Conservation (phyloP, 257 asterid species). For the Rhazya stricta region DNA sequence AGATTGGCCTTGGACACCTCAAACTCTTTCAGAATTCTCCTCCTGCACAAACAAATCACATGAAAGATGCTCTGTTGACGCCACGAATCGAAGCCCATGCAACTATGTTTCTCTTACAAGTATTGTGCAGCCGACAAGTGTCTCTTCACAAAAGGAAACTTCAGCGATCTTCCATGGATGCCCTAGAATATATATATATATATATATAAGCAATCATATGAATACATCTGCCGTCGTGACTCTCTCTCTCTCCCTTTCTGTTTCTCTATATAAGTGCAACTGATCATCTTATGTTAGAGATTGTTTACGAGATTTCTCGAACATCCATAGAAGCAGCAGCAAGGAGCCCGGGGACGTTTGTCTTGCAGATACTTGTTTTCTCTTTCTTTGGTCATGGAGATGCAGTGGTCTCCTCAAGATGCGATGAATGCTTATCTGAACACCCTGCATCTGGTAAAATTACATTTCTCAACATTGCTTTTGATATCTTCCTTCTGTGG, state of each 20-base stretch:
- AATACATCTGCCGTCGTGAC: background rate
- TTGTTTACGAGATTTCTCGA: background rate
- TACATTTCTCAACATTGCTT: background rate
- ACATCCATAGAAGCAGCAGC: background rate
- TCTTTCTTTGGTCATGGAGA: background rate
- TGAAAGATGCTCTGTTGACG: background rate
- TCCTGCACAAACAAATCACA: background rate
- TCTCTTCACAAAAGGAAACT: background rate
- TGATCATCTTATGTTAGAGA: background rate
- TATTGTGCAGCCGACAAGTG: background rate
- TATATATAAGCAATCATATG: background rate
- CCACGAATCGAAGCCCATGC: conserved; percentile 1
- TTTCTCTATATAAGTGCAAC: background rate
- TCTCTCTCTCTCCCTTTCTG: background rate
- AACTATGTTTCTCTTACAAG: background rate
- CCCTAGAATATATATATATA: too few species aligned
- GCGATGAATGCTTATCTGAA: conserved; percentile 26
- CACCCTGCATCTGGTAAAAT: conserved; percentile 18
- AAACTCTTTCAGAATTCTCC: background rate
- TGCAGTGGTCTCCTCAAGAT: conserved; percentile 24
- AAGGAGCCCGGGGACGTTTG: background rate
- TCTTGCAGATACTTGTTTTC: background rate
- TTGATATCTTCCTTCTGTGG: too few species aligned
- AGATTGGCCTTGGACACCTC: background rate
- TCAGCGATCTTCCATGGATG: background rate